These are phyloP conservation scores for Neolentinus lepideus DNA, from an alignment of 1,284 basidiomycete genomes.

Conservation along the genomic window DNA sequence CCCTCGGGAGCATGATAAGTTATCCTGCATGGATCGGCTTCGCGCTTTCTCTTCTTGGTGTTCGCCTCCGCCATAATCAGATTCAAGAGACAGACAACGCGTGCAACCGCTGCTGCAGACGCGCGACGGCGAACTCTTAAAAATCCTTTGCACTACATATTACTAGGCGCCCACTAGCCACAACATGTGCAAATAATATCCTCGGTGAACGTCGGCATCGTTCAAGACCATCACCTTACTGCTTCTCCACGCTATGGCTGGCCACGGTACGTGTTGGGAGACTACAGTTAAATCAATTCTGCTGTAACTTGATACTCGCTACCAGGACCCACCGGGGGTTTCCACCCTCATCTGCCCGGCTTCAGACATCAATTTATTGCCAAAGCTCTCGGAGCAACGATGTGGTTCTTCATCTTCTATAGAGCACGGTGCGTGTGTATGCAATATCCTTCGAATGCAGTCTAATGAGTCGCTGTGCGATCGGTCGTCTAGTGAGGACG, in stretches of 20 bases:
- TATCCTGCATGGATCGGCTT: constrained; percentile 20
- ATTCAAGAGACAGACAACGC: neutral
- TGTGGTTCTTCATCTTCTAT: constrained; percentile 99
- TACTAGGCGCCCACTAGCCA: neutral
- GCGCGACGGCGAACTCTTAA: neutral
- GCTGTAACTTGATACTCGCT: constrained; percentile 12
- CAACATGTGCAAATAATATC: constrained; percentile 11
- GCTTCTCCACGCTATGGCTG: constrained; percentile 22
- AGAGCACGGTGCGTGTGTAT: constrained; percentile 68
- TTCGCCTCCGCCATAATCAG: constrained; percentile 24
- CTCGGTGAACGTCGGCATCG: neutral
- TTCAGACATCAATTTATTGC: constrained; percentile 72
- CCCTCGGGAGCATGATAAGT: constrained; percentile 20
- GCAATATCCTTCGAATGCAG: constrained; percentile 3
- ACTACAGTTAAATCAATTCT: neutral
- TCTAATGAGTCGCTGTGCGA: constrained; percentile 3
- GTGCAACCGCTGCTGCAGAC: neutral
- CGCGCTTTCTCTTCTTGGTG: constrained; percentile 36
- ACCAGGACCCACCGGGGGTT: constrained; percentile 45
- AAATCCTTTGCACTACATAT: neutral
- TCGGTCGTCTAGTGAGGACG: constrained; percentile 48
- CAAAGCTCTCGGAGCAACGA: constrained; percentile 82
- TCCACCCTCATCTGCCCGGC: constrained; percentile 80
- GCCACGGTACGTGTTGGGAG: constrained; percentile 11
- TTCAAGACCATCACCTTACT: neutral